Evolutionary conservation across 306 rosid genomes (phyloP), one percentile per base, ranked within the genome.

Genomic region (Casuarina equisetifolia): DNA sequence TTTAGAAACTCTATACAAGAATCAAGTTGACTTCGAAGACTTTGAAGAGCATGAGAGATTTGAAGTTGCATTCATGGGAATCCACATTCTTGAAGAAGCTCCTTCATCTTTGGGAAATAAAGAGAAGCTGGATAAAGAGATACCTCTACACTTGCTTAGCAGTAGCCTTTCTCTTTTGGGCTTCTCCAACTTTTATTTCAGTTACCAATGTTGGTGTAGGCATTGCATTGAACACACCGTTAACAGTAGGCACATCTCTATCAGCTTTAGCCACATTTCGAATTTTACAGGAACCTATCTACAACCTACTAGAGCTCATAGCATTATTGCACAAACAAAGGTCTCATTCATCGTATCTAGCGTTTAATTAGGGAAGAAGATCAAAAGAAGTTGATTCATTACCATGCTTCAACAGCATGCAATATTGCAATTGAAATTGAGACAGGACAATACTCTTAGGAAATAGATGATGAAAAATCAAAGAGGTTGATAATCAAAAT

Each of bases 61-160:
- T 94, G 54, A 94, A 94, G 72, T 74, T 94, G 73, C 91, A 94
- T 82, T 92, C 97, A 19, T 94, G 98, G 97, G 98, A 94, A 72
- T 81, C 90, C 25, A 72, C 87, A 20, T 92, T 90, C 89, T 79
- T 88, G 75, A 85, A 87, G 82, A 90, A 87, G 61, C 81, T 92
- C 38, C 88, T 90, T 45, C 84, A 82, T 70, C 91, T 89, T 44
- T 84, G 98, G 81, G 92, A 94, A 52, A 84, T 66, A 0, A 97
- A 94, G 84, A 85, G 78, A 69, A 78, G 82, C 17, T 94, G 97
- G 98, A 82, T 94, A 51, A 80, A 84, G 85, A 90, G 83, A 73
- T 90, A 92, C 82, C 95, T 94, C 35, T 90, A 92, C 73, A 84
- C 90, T 11, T 88, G 93, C 76, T 89, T 97, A 35, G 91, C 91